These are phyloP conservation scores for Cystobasidiopsis lactophilus DNA, from an alignment of 768 basidiomycete species.

Conservation along the genomic window DNA sequence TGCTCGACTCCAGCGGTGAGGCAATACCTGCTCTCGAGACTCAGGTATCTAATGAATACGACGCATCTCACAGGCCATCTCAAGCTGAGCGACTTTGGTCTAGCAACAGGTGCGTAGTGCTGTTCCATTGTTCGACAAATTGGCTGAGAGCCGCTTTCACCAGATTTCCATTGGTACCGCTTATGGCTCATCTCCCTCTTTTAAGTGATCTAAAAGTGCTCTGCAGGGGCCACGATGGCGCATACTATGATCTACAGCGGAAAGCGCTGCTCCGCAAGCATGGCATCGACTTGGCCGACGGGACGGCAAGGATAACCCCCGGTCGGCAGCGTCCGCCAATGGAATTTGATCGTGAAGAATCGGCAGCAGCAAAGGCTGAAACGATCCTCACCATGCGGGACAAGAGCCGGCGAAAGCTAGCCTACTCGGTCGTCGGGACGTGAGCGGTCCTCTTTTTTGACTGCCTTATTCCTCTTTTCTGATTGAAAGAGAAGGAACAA, in stretches of 20 bases:
- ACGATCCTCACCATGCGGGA: conserved; percentile 82
- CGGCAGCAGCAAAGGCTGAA: conserved; percentile 41
- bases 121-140: conserved; percentile 7
- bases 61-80: conserved; percentile 58
- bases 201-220: too few relatives aligned
- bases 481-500: too few relatives aligned
- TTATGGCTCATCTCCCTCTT: too few relatives aligned
- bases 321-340: conserved; percentile 19
- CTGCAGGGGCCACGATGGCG: conserved; percentile 69
- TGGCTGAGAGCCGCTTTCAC: conserved; percentile 20
- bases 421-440: conserved; percentile 22
- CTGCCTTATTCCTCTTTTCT: too few relatives aligned
- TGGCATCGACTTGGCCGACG: conserved; percentile 81
- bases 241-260: conserved; percentile 76
- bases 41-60: too few relatives aligned
- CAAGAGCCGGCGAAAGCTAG: conserved; percentile 69
- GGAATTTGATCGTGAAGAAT: conserved; percentile 38
- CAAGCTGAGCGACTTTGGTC: conserved; percentile 81
- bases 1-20: conserved; percentile 56
- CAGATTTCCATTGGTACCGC: conserved; percentile 87
- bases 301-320: conserved; percentile 32
- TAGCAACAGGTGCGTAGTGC: conserved; percentile 44
- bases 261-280: conserved; percentile 69
- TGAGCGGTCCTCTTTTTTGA: too few relatives aligned
- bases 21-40: too few relatives aligned